phyloP scores from a whole-genome alignment of 306 rosid genomes.

The Vigna unguiculata region DNA sequence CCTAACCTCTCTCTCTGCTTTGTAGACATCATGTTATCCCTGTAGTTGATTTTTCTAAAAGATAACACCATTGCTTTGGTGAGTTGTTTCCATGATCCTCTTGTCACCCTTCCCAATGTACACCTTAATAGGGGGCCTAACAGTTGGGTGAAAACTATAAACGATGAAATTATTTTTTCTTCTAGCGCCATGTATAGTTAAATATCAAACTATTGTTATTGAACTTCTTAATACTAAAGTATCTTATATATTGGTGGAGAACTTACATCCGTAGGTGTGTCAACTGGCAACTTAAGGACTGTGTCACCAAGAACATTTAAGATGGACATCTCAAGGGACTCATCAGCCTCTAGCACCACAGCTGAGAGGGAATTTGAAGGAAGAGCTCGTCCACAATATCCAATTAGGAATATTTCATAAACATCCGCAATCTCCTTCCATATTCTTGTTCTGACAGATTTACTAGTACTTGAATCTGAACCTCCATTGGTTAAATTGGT shows the following conservation, averaged over 20 bases:
- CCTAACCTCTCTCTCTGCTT: neutral
- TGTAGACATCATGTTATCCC: neutral
- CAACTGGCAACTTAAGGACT: slow-evolving; percentile 75
- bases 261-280: slow-evolving; percentile 85
- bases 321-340: slow-evolving; percentile 85
- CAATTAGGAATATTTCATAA: slow-evolving; percentile 91
- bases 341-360: slow-evolving; percentile 71
- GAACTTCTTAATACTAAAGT: neutral
- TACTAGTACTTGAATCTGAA: slow-evolving; percentile 62
- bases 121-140: slow-evolving; percentile 14
- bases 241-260: slow-evolving; percentile 36
- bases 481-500: slow-evolving; percentile 53
- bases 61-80: neutral
- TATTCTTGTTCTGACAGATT: slow-evolving; percentile 75
- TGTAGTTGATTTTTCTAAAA: neutral
- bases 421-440: slow-evolving; percentile 98
- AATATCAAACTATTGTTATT: neutral
- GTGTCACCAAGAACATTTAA: slow-evolving; percentile 82
- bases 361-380: slow-evolving; percentile 79
- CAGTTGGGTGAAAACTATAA: neutral
- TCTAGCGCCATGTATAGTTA: slow-evolving; percentile 10
- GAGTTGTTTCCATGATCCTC: neutral
- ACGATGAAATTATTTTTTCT: neutral
- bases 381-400: slow-evolving; percentile 96
- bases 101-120: neutral